Evolutionary conservation across 2,329 filamentous ascomycete genomes (phyloP), one percentile per base, ranked within the genome.

Genomic region (Epichloe sylvatica): DNA sequence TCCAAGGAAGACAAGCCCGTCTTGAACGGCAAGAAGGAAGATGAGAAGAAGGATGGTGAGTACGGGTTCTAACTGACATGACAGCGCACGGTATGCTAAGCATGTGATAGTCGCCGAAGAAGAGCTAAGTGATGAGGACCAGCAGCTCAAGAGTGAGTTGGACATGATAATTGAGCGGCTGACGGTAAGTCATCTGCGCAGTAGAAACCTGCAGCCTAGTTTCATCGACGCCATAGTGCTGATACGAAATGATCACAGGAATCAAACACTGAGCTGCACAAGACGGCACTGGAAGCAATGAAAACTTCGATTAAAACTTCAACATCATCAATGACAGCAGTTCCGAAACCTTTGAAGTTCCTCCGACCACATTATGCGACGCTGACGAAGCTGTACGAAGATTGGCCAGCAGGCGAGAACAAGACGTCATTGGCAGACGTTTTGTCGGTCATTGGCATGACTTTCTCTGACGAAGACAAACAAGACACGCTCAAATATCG

Each of bases 221-320:
- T 7, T 38, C 33, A 21, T 15, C 3, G 12, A 36, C 19, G 4
- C 17, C 21, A n/a, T 34, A 30, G 8, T 30, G 19, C 45, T 51
- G n/a, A 51, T 37, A 34, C n/a, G n/a, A 9, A 11, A 33, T 13
- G 13, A 47, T 34, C 53, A 3, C 62, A 94, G 87, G 92, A 97
- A 73, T 77, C 84, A 57, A 86, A 97, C 70, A 76, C 78, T 57
- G 82, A 81, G 52, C 84, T 97, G 58, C 96, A 97, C 74, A 91
- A 90, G 67, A 80, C 90, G 52, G 86, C 92, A 49, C 75, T 98
- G 58, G 90, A 97, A 69, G 85, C 89, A 58, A 96, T 98, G 81
- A 97, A 96, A 75, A 88, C 83, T 62, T 94, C 88, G 64, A 98
- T 98, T 76, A 97, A 96, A 75, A 98, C 92, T 50, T 95, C 92